phyloP scores from a whole-genome alignment of 257 asterid species.

The Henckelia pumila region DNA sequence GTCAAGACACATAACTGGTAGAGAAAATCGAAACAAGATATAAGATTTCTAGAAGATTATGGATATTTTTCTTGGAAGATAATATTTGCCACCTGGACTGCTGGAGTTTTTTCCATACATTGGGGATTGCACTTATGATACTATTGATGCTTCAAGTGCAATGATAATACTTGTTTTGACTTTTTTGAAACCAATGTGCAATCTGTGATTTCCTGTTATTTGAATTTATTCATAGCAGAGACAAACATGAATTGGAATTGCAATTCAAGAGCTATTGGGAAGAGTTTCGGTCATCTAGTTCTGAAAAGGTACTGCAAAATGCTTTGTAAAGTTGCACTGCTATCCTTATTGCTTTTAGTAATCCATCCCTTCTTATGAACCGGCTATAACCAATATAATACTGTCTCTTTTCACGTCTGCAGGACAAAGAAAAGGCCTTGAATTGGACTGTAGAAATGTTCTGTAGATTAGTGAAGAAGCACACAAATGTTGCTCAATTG shows the following conservation, averaged over 20 bases:
- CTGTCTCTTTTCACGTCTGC: slow-evolving; percentile 38
- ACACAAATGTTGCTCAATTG: slow-evolving; percentile 76
- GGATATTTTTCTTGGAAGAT: slow-evolving; percentile 7
- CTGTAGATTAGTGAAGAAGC: slow-evolving; percentile 97
- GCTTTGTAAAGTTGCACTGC: slow-evolving; percentile 12
- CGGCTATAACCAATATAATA: slow-evolving; percentile 5
- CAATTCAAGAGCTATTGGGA: slow-evolving; percentile 98
- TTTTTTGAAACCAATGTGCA: slow-evolving; percentile 20
- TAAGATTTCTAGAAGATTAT: slow-evolving; percentile 7
- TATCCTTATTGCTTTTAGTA: slow-evolving; percentile 4
- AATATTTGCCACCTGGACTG: slow-evolving; percentile 4
- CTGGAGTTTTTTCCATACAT: neutral
- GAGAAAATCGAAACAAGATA: slow-evolving; percentile 9
- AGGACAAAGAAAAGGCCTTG: slow-evolving; percentile 98
- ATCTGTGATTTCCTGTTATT: slow-evolving; percentile 18
- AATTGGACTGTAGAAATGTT: slow-evolving; percentile 84
- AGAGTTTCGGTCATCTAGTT: slow-evolving; percentile 82
- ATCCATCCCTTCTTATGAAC: slow-evolving; percentile 11
- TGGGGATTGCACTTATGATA: neutral
- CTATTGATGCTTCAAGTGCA: neutral
- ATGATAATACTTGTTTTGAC: neutral
- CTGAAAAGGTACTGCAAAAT: slow-evolving; percentile 49
- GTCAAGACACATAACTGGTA: neutral
- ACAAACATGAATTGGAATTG: slow-evolving; percentile 85
- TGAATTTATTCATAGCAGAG: slow-evolving; percentile 35